phyloP scores from a whole-genome alignment of 768 basidiomycete species.

The Rhodotorula graminis region DNA sequence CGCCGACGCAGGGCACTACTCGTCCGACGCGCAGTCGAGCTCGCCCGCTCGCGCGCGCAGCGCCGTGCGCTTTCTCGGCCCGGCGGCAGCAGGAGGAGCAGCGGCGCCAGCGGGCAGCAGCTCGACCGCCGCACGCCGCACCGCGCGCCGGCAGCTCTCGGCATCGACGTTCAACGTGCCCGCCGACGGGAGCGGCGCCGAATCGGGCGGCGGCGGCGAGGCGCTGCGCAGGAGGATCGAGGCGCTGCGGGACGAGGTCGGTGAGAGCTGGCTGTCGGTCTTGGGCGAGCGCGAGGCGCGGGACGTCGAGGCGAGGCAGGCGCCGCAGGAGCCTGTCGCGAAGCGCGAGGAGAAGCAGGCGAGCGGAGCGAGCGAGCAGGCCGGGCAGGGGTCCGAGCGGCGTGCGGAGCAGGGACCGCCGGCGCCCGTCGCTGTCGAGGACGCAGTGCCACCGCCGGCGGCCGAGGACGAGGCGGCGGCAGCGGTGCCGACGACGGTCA shows the following conservation, averaged over 20 bases:
- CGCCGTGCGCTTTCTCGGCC: constrained; percentile 22
- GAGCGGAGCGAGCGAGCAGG: neutral
- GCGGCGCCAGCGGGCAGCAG: too few species aligned
- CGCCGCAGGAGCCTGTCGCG: neutral
- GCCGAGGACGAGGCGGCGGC: neutral
- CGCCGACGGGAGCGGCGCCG: constrained; percentile 26
- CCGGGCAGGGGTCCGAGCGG: too few species aligned
- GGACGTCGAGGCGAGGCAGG: neutral
- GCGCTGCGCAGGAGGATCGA: constrained; percentile 73
- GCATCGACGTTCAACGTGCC: constrained; percentile 64
- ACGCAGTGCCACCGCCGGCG: neutral
- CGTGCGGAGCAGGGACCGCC: neutral
- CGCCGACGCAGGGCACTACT: neutral
- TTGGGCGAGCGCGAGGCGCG: constrained; percentile 59
- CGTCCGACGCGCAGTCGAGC: neutral
- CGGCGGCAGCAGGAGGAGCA: constrained; percentile 36
- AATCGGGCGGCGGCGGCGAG: constrained; percentile 51
- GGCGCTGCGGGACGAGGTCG: constrained; percentile 77
- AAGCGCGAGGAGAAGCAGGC: neutral
- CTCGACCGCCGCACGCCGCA: constrained; percentile 39
- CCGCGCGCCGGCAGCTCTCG: constrained; percentile 51
- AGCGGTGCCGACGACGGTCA: constrained; percentile 7
- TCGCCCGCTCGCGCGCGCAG: neutral
- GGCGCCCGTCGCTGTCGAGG: neutral
- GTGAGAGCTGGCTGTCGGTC: constrained; percentile 82